phyloP scores from a whole-genome alignment of 169 alveolate genomes.

The Perkinsus marinus region DNA sequence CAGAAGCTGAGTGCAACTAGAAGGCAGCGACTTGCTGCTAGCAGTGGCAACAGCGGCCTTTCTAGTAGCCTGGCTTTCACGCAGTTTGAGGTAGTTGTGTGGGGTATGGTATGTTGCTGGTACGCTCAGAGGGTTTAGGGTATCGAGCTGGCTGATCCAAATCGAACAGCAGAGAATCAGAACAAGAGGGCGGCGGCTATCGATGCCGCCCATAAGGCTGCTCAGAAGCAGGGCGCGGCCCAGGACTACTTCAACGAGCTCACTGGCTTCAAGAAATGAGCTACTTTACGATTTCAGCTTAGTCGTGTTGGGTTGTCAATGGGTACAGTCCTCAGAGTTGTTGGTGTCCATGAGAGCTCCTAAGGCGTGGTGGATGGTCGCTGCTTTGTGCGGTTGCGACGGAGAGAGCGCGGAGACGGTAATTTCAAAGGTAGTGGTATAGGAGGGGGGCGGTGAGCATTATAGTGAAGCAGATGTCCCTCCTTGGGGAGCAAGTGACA shows the following conservation, averaged over 20 bases:
- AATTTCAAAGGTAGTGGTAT: too few species aligned
- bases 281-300: not conserved
- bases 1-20: not conserved
- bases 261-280: not conserved
- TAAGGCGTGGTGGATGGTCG: too few species aligned
- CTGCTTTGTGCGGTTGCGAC: too few species aligned
- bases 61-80: not conserved
- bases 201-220: not conserved
- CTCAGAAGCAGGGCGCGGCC: not conserved
- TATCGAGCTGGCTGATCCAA: not conserved
- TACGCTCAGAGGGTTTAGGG: not conserved
- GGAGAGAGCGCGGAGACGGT: too few species aligned
- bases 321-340: too few species aligned
- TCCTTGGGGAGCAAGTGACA: not conserved
- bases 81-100: not conserved
- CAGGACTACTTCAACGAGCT: not conserved
- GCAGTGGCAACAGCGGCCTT: not conserved
- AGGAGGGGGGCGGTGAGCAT: too few species aligned
- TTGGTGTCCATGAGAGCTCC: too few species aligned
- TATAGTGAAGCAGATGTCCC: not conserved
- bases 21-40: not conserved
- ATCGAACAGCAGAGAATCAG: not conserved
- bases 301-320: not conserved
- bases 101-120: not conserved
- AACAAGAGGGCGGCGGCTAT: not conserved